Base-by-base conservation (phyloP, 208 protist species). In the Leishmania martiniquensis region DNA sequence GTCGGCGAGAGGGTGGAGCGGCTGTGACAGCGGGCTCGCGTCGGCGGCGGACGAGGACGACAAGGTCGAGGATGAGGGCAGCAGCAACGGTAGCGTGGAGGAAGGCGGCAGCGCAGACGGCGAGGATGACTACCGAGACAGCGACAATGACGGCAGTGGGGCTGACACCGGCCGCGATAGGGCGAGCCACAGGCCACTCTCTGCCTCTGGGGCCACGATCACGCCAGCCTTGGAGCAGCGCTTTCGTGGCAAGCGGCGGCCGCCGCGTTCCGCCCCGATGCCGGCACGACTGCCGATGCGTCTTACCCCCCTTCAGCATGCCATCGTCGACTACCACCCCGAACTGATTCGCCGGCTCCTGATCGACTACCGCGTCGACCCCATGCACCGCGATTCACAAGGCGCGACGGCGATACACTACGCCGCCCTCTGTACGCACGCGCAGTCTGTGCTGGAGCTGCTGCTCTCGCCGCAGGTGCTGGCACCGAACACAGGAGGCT, bases 361-460 rank as follows among this genome's bases (percentile, higher is more conserved):
- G 17, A 62, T 95, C 10, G 90, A 96, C 70, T 93, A 92, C 80
- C 82, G 78, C 39, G 90, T 83, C 10, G 87, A 97, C 82, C 78
- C 91, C 57, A 93, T 92, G 87, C 85, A 87, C 67, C 81, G 87
- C 15, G 91, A 97, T 72, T 87, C 87, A 20, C 75, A 88, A 29
- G 93, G 93, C 4, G 91, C 91, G 17, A 90, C 84, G n/a, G 91
- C 91, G n/a, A 54, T 97, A 45, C 93, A 97, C 80, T 95, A 94
- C 73, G 93, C 91, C 3, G 85, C 83, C 7, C 73, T 88, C 15
- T 85, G 87, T 57, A 68, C 74, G 37, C 78, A 88, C 55, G 69
- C 75, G 6, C 75, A 75, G 49, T 75, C 75, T 39, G 86, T 95
- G 29, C 88, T 95, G 72, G 89, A 93, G 63, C 51, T 94, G 49